A percentile compares a stretch with the other conserved stretches of the same genome.
phyloP scores from a whole-genome alignment of 1,284 basidiomycete genomes.

The Rhodotorula glutinis region DNA sequence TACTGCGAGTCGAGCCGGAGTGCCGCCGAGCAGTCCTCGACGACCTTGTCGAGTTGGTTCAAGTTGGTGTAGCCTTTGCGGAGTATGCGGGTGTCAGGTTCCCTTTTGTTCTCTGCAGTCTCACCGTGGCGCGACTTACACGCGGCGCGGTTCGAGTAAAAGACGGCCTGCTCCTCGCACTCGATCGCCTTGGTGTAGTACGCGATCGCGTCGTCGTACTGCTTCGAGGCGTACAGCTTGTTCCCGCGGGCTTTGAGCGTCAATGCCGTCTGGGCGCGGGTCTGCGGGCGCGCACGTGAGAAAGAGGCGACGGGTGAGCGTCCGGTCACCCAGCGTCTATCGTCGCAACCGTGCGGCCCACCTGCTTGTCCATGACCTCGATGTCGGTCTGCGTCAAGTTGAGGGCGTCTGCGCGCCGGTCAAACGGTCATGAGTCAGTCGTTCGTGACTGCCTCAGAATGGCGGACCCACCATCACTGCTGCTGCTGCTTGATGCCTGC shows the following conservation, averaged over 20 bases:
- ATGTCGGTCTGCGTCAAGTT: constrained; percentile 16
- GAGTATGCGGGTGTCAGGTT: constrained; percentile 11
- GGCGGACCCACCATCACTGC: background rate
- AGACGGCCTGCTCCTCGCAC: constrained; percentile 84
- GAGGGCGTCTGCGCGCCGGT: constrained; percentile 3
- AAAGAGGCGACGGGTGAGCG: no score
- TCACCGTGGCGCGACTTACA: constrained; percentile 57
- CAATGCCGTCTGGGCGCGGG: constrained; percentile 70
- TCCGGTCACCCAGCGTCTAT: no score
- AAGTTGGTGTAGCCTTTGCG: constrained; percentile 82
- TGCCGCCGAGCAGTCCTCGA: constrained; percentile 88
- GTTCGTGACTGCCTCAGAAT: no score
- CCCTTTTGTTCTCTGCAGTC: no score
- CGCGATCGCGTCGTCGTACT: constrained; percentile 72
- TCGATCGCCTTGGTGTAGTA: constrained; percentile 91
- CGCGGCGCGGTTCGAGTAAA: constrained; percentile 95
- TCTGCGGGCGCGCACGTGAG: no score
- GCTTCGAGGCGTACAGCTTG: constrained; percentile 74
- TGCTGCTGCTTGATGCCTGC: background rate
- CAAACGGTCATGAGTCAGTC: no score
- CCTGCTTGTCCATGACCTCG: constrained; percentile 21
- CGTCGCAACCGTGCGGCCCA: background rate
- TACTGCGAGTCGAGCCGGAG: constrained; percentile 81
- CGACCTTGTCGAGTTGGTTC: constrained; percentile 73
- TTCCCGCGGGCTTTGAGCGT: constrained; percentile 87